These are phyloP conservation scores for Fraxinus angustifolia DNA, from an alignment of 305 asterid genomes.

Conservation along the genomic window DNA sequence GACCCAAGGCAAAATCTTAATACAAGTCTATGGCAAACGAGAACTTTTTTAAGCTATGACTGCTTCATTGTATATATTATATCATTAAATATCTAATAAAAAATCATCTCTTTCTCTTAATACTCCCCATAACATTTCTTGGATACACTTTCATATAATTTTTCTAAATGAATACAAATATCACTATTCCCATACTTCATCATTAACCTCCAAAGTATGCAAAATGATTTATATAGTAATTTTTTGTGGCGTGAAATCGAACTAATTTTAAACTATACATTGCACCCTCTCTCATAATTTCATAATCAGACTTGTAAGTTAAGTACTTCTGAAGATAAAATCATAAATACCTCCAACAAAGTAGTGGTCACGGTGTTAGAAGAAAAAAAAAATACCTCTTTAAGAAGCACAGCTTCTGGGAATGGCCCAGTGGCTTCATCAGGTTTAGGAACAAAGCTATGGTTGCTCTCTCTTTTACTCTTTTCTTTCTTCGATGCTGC, in stretches of 20 bases:
- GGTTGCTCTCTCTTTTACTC: conserved; percentile 41
- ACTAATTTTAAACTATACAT: background rate
- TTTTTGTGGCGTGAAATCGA: background rate
- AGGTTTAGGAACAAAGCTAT: conserved; percentile 59
- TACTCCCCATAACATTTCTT: background rate
- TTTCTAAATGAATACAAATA: background rate
- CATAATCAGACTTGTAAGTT: background rate
- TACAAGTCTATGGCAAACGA: background rate
- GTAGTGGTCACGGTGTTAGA: background rate
- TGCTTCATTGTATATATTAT: background rate
- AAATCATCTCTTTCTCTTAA: background rate
- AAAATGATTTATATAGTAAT: background rate
- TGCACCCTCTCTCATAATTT: background rate
- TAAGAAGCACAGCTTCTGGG: conserved; percentile 82
- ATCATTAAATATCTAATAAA: background rate
- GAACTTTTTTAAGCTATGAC: background rate
- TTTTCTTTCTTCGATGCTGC: conserved; percentile 51
- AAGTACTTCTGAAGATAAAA: background rate
- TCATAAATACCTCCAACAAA: background rate
- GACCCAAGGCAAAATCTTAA: background rate
- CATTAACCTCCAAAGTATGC: background rate
- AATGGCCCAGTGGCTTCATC: conserved; percentile 83
- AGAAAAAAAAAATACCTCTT: conserved; percentile 41
- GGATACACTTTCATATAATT: background rate
- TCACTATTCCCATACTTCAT: background rate